phyloP scores from a whole-genome alignment of 2,329 filamentous ascomycete genomes.

The Xylaria polymorpha region DNA sequence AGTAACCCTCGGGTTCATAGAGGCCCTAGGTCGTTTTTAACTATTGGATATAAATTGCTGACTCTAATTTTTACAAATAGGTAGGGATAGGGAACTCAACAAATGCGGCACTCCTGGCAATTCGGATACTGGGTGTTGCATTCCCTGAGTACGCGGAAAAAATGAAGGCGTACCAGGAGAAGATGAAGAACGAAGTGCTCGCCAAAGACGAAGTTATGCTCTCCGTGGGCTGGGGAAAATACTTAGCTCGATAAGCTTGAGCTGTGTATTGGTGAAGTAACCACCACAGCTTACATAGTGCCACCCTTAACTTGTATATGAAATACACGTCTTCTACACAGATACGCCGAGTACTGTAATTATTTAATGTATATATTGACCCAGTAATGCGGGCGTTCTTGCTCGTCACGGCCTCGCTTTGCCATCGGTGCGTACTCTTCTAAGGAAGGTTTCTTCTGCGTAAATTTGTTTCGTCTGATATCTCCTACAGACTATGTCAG shows the following conservation, averaged over 20 bases:
- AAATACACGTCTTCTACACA: too few species aligned
- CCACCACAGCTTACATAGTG: too few species aligned
- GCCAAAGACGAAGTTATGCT: conserved; percentile 37
- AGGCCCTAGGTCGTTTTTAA: background rate
- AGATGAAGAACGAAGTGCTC: conserved; percentile 71
- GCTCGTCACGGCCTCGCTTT: too few species aligned
- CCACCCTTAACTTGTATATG: too few species aligned
- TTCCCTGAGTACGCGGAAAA: conserved; percentile 66
- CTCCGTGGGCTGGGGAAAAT: conserved; percentile 35
- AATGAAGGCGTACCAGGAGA: conserved; percentile 70
- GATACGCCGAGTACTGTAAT: too few species aligned
- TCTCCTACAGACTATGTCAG: too few species aligned
- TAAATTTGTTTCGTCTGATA: too few species aligned
- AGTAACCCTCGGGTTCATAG: background rate
- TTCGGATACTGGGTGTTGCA: conserved; percentile 71
- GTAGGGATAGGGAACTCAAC: conserved; percentile 85
- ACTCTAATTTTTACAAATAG: conserved; percentile 10
- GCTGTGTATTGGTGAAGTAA: too few species aligned
- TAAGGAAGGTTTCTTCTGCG: too few species aligned
- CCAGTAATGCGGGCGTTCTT: too few species aligned
- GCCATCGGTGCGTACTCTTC: too few species aligned
- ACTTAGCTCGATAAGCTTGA: conserved; percentile 28
- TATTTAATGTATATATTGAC: too few species aligned
- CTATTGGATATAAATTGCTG: conserved; percentile 1
- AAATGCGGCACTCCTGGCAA: conserved; percentile 79